A percentile compares a stretch with the other conserved stretches of the same genome.
These are phyloP conservation scores for Aquilaria yunnanensis DNA, from an alignment of 345 rosid genomes.

Conservation along the genomic window DNA sequence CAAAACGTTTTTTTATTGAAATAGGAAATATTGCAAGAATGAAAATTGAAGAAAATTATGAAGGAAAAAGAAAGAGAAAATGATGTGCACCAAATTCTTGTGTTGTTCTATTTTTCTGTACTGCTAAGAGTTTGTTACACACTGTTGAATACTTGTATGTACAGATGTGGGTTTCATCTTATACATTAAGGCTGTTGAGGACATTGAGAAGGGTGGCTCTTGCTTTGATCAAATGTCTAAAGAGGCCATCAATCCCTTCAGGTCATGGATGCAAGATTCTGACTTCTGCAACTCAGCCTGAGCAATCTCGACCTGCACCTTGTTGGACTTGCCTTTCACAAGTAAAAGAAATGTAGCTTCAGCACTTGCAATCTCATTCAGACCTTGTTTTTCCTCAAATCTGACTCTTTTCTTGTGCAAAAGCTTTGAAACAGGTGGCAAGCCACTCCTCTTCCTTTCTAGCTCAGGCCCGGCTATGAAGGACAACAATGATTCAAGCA, in stretches of 20 bases:
- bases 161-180: too few species aligned
- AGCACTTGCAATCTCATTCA: constrained; percentile 9
- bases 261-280: constrained; percentile 28
- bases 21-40: too few species aligned
- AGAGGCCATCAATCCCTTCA: constrained; percentile 25
- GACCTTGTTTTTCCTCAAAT: neutral
- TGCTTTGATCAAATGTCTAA: constrained; percentile 29
- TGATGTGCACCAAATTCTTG: too few species aligned
- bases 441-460: too few species aligned
- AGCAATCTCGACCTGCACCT: neutral
- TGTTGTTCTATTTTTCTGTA: too few species aligned
- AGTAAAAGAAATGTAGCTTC: constrained; percentile 15
- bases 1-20: too few species aligned
- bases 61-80: too few species aligned
- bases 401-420: constrained; percentile 8
- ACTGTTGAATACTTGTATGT: too few species aligned
- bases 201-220: constrained; percentile 41
- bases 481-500: constrained; percentile 18
- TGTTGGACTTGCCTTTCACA: neutral
- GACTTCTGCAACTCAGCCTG: constrained; percentile 20
- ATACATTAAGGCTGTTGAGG: constrained; percentile 1
- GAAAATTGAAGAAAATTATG: too few species aligned
- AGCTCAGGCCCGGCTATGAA: constrained; percentile 12
- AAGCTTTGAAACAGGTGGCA: constrained; percentile 5
- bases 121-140: too few species aligned